Evolutionary conservation across 2,329 filamentous ascomycete species (phyloP).

Genomic region (Colletotrichum lini): DNA sequence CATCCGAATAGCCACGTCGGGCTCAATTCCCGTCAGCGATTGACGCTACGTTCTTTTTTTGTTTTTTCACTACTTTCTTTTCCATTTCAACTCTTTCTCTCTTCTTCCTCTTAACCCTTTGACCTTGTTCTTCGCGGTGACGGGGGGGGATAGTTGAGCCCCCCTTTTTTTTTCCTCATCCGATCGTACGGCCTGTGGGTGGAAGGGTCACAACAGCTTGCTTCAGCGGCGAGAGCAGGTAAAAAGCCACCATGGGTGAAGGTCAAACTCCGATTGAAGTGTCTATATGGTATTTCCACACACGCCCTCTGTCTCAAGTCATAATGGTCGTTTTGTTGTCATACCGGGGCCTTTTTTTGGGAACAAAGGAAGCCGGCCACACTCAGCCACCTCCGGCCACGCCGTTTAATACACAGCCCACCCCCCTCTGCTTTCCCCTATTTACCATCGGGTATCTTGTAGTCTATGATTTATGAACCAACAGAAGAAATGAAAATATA

Average conservation of each 20-base stretch:
- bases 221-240: not conserved
- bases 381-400: too few relatives aligned
- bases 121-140: too few relatives aligned
- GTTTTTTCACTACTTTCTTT: not conserved
- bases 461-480: constrained; percentile 20
- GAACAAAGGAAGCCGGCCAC: not conserved
- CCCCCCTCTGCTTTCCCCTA: not conserved
- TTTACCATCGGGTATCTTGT: constrained; percentile 32
- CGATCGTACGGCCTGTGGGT: too few relatives aligned
- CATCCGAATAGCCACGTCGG: constrained; percentile 25
- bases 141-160: too few relatives aligned
- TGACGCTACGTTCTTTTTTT: constrained; percentile 9
- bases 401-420: too few relatives aligned
- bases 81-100: too few relatives aligned
- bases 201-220: too few relatives aligned
- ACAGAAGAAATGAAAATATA: not conserved
- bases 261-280: not conserved
- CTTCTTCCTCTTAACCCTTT: too few relatives aligned
- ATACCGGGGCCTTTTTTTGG: too few relatives aligned
- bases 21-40: constrained; percentile 37
- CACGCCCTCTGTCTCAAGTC: not conserved
- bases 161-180: too few relatives aligned
- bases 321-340: not conserved
- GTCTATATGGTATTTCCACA: constrained; percentile 3
- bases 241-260: too few relatives aligned